Conservation (phyloP, 2,329 filamentous ascomycete species). For the Ophiostoma perfectum region DNA sequence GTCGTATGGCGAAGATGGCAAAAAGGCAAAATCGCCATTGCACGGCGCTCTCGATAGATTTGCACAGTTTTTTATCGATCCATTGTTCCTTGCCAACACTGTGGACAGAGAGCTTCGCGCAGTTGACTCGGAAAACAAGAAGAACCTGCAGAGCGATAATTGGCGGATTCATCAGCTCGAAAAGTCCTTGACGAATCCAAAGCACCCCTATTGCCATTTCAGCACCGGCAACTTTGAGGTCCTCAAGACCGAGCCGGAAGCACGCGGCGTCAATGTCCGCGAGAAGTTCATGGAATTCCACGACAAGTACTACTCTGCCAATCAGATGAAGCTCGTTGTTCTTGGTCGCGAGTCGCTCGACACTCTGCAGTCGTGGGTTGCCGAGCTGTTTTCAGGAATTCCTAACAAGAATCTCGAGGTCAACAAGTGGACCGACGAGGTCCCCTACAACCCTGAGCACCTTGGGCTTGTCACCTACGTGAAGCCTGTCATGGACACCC, state of each 20-base stretch:
- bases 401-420: slow-evolving; percentile 72
- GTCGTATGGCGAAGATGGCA: slow-evolving; percentile 48
- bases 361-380: slow-evolving; percentile 75
- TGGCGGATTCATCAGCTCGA: slow-evolving; percentile 86
- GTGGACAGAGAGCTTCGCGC: slow-evolving; percentile 81
- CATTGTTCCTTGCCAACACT: slow-evolving; percentile 77
- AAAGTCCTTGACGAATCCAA: slow-evolving; percentile 80
- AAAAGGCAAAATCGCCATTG: slow-evolving; percentile 54
- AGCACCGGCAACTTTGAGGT: slow-evolving; percentile 85
- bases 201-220: slow-evolving; percentile 86
- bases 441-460: slow-evolving; percentile 45
- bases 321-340: slow-evolving; percentile 87
- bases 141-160: slow-evolving; percentile 85
- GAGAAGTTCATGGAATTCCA: slow-evolving; percentile 93
- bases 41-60: slow-evolving; percentile 85
- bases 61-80: slow-evolving; percentile 87
- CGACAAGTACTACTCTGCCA: slow-evolving; percentile 82
- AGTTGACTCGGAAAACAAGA: slow-evolving; percentile 95
- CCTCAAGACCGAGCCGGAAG: slow-evolving; percentile 74
- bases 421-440: slow-evolving; percentile 50
- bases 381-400: slow-evolving; percentile 74
- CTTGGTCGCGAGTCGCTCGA: slow-evolving; percentile 77
- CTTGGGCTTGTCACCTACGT: slow-evolving; percentile 70
- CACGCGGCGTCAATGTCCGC: slow-evolving; percentile 74
- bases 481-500: slow-evolving; percentile 85